Evolutionary conservation across 139 green algal genomes (phyloP).

Genomic region (Pseudopediastrum boryanum): DNA sequence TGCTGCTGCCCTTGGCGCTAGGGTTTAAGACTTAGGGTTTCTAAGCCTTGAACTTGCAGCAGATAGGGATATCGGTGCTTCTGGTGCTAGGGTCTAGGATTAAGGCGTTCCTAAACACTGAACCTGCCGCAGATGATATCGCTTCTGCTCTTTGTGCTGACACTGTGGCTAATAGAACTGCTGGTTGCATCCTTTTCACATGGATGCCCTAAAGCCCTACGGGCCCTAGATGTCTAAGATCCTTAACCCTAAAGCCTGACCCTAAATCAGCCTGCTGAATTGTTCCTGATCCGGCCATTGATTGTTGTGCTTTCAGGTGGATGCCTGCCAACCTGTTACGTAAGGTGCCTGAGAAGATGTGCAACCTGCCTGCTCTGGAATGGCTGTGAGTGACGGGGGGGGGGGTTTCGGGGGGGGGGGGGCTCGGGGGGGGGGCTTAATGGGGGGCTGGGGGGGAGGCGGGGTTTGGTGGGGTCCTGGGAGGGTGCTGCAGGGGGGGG

Average conservation of each 20-base stretch:
- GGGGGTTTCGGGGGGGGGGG: not conserved
- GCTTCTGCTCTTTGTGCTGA: not conserved
- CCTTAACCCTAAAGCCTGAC: not conserved
- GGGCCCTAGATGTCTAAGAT: not conserved
- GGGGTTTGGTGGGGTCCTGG: not conserved
- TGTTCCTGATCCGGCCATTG: not conserved
- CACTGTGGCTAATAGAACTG: not conserved
- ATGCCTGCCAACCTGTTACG: slow-evolving; percentile 48
- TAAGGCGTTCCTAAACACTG: too few species aligned
- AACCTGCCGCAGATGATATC: too few species aligned
- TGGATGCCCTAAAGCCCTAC: not conserved
- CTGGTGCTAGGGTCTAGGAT: too few species aligned
- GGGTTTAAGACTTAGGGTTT: too few species aligned
- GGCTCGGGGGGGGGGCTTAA: not conserved
- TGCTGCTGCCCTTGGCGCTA: too few species aligned
- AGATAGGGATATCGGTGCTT: too few species aligned
- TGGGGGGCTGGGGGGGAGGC: too few species aligned
- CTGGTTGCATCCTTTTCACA: not conserved
- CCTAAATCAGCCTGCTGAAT: not conserved
- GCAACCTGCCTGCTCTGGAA: slow-evolving; percentile 35
- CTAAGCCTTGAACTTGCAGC: too few species aligned
- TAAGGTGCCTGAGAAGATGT: slow-evolving; percentile 36
- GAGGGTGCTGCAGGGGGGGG: not conserved
- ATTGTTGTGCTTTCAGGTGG: slow-evolving; percentile 34
- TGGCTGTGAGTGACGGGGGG: slow-evolving; percentile 49